Conservation (phyloP, 129 eudicot species). For the Ambrosia artemisiifolia region DNA sequence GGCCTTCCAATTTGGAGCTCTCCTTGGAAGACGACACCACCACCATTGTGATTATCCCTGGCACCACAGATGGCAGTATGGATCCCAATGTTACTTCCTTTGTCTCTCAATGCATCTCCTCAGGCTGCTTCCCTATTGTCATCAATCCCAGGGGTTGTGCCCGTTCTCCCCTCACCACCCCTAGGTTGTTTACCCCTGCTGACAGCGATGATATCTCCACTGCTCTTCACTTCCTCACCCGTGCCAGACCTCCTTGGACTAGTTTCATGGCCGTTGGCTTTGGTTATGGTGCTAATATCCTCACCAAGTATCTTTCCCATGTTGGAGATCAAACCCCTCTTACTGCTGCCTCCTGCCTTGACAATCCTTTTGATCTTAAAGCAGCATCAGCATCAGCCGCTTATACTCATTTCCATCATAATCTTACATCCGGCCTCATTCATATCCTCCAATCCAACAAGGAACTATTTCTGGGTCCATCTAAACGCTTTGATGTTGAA, state of each 20-base stretch:
- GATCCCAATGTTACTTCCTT: constrained; percentile 49
- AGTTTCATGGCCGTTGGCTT: constrained; percentile 82
- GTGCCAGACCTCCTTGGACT: constrained; percentile 90
- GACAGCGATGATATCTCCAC: constrained; percentile 91
- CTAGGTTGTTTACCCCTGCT: constrained; percentile 94
- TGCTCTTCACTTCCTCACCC: constrained; percentile 62
- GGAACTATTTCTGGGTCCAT: constrained; percentile 86
- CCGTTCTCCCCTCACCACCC: constrained; percentile 77
- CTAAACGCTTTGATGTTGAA: constrained; percentile 78
- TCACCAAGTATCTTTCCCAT: constrained; percentile 84
- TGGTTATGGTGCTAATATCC: constrained; percentile 92
- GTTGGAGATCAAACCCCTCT: constrained; percentile 86
- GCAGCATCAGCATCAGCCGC: not conserved
- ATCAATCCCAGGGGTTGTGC: constrained; percentile 92
- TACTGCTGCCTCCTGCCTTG: constrained; percentile 84
- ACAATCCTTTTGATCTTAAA: constrained; percentile 86
- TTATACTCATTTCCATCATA: constrained; percentile 31
- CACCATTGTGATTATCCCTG: constrained; percentile 63
- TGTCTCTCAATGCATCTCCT: constrained; percentile 60
- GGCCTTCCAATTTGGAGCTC: constrained; percentile 78
- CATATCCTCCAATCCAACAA: constrained; percentile 66
- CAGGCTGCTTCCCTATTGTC: constrained; percentile 80
- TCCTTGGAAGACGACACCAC: constrained; percentile 72
- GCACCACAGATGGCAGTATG: constrained; percentile 68
- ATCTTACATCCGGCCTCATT: constrained; percentile 59